A percentile compares a stretch with the other conserved stretches of the same genome.
Conservation (phyloP, 257 asterid genomes). For the Nicotiana noctiflora region DNA sequence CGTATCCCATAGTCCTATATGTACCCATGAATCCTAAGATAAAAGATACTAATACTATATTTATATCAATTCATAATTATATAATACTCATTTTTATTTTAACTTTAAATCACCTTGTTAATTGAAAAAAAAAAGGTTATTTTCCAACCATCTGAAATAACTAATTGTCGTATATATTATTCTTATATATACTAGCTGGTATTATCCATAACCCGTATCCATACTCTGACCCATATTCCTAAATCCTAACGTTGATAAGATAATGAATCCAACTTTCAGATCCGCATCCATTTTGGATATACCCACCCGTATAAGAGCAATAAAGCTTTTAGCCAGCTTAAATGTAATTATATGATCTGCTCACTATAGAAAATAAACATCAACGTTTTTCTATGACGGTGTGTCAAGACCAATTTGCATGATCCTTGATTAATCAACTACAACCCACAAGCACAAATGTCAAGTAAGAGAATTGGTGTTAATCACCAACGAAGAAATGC, state of each 20-base stretch:
- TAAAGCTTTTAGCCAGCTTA: not conserved
- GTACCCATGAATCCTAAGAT: not conserved
- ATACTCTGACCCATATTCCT: not conserved
- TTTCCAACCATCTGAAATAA: not conserved
- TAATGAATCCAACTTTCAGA: not conserved
- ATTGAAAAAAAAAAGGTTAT: not conserved
- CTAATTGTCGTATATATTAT: not conserved
- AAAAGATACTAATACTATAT: not conserved
- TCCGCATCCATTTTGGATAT: not conserved
- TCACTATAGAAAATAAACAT: not conserved
- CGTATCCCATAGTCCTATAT: not conserved
- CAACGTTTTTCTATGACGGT: not conserved
- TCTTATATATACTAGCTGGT: not conserved
- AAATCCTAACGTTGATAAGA: not conserved
- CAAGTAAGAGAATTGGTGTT: not conserved
- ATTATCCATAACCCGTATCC: not conserved
- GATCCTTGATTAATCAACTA: not conserved
- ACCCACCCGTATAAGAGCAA: not conserved
- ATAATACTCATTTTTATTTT: not conserved
- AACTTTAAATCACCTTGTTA: not conserved
- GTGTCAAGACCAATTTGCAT: not conserved
- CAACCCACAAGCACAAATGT: not conserved
- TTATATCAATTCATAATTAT: not conserved
- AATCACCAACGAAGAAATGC: not conserved
- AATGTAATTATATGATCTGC: not conserved